A percentile compares a stretch with the other conserved stretches of the same genome.
These are phyloP conservation scores for carrot (Daucus carota) DNA, from an alignment of 129 eudicot species.

Conservation along the genomic window DH1_v3.0 NC_030382.2:11768001-11768500, in stretches of 20 bases:
- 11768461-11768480: conserved; percentile 99
- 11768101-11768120: no score
- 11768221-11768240: neutral
- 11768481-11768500: conserved; percentile 92
- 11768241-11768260: neutral
- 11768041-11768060: no score
- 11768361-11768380: conserved; percentile 5
- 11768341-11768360: neutral
- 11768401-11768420: neutral
- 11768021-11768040: no score
- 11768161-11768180: neutral
- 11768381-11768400: neutral
- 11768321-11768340: conserved; percentile 97
- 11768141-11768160: neutral
- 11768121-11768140: neutral
- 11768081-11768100: no score
- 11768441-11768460: conserved; percentile 94
- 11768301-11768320: conserved; percentile 99
- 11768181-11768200: neutral
- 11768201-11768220: neutral
- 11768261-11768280: conserved; percentile 41
- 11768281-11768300: conserved; percentile 99
- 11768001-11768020: no score
- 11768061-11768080: no score
- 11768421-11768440: conserved; percentile 96